Percentiles rank a stretch among this genome's conserved stretches.
phyloP scores from a whole-genome alignment of 371 early-diverging fungal species.

The Rhizopus sp. region DNA sequence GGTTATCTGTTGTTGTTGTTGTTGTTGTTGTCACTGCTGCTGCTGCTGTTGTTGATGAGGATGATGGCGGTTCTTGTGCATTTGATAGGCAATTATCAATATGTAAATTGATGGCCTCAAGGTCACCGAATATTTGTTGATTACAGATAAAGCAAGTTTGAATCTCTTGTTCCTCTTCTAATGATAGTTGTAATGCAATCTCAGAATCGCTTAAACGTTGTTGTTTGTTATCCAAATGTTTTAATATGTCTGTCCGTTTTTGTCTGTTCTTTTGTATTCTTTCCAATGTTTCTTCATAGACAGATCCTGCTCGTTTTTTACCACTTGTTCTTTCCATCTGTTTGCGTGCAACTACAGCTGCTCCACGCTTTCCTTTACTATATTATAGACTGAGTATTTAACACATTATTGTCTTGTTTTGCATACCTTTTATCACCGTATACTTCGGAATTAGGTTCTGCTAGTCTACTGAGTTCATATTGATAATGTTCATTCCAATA shows the following conservation, averaged over 20 bases:
- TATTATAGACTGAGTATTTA: constrained; percentile 8
- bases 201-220: constrained; percentile 13
- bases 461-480: constrained; percentile 51
- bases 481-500: constrained; percentile 58
- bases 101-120: constrained; percentile 66
- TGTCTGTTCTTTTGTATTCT: constrained; percentile 42
- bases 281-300: constrained; percentile 47
- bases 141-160: constrained; percentile 79
- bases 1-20: constrained; percentile 4
- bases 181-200: constrained; percentile 7
- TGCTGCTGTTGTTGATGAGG: neutral
- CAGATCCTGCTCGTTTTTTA: constrained; percentile 42
- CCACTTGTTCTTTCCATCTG: constrained; percentile 43
- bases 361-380: constrained; percentile 59
- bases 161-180: constrained; percentile 25
- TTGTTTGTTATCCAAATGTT: constrained; percentile 12
- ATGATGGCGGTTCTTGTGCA: constrained; percentile 10
- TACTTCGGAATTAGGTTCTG: constrained; percentile 41
- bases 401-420: neutral
- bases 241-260: constrained; percentile 23
- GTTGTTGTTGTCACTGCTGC: neutral
- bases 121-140: constrained; percentile 56
- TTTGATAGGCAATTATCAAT: constrained; percentile 69
- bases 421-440: constrained; percentile 31
- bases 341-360: constrained; percentile 56